Evolutionary conservation across 2,329 filamentous ascomycete genomes (phyloP).

Genomic region (Fusarium miscanthi): DNA sequence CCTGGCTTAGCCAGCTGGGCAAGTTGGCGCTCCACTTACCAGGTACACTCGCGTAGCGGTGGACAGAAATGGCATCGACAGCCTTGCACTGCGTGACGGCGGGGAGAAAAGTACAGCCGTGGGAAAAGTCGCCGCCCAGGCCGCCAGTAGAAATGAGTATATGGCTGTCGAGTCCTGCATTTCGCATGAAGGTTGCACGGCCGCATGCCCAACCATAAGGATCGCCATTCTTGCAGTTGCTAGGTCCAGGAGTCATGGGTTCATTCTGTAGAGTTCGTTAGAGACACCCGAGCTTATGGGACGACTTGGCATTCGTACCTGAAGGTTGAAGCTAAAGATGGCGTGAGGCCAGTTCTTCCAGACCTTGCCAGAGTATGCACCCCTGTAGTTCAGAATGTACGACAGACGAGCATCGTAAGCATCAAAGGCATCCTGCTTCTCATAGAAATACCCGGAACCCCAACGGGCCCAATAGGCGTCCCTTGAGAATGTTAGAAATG

Average conservation of each 20-base stretch:
- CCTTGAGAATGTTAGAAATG: fast-evolving
- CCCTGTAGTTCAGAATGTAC: neutral
- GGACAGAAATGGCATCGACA: neutral
- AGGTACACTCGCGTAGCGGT: neutral
- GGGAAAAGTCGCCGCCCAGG: neutral
- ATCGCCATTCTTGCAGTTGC: neutral
- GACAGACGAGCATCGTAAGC: neutral
- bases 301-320: fast-evolving
- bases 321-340: neutral
- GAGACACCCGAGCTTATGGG: fast-evolving
- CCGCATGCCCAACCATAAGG: neutral
- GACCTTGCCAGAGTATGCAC: neutral
- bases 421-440: neutral
- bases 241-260: neutral
- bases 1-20: neutral
- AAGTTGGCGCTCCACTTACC: neutral
- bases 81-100: neutral
- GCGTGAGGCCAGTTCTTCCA: constrained; percentile 1
- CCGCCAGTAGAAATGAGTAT: neutral
- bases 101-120: neutral
- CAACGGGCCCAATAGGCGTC: neutral
- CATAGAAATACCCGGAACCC: neutral
- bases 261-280: neutral
- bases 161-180: neutral
- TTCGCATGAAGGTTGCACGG: neutral